These are phyloP conservation scores for Aspergillus ustus DNA, from an alignment of 2,329 filamentous ascomycete species.

Conservation along the genomic window DNA sequence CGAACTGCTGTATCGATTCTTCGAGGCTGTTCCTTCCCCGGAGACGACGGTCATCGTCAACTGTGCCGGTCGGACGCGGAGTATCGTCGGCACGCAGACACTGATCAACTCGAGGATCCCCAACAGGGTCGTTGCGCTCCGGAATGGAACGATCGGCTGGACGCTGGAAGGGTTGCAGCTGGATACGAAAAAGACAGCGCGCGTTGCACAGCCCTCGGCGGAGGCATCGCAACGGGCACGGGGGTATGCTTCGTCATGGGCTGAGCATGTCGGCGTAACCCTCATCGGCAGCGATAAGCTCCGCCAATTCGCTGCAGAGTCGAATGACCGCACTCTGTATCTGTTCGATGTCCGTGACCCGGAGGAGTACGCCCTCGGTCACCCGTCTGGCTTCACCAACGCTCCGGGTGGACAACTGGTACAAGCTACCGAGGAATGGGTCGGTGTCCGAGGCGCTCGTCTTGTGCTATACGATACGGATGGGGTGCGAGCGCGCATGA, in stretches of 20 bases:
- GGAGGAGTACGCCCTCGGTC: background rate
- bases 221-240: background rate
- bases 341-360: background rate
- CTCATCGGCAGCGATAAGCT: background rate
- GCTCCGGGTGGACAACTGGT: background rate
- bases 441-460: background rate
- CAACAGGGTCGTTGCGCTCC: background rate
- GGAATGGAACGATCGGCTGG: background rate
- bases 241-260: background rate
- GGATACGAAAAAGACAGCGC: background rate
- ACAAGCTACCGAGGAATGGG: background rate
- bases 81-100: background rate
- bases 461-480: conserved; percentile 3
- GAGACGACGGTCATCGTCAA: conserved; percentile 1
- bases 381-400: background rate
- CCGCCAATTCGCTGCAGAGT: background rate
- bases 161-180: background rate
- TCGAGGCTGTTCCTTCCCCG: conserved; percentile 1
- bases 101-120: background rate
- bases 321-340: background rate
- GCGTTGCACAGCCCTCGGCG: background rate
- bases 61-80: background rate
- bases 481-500: conserved; percentile 1
- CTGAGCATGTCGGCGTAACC: background rate
- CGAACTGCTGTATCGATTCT: conserved; percentile 8